Conservation (phyloP, 176 grass and related monocot species). For the Thalia dealbata region DNA sequence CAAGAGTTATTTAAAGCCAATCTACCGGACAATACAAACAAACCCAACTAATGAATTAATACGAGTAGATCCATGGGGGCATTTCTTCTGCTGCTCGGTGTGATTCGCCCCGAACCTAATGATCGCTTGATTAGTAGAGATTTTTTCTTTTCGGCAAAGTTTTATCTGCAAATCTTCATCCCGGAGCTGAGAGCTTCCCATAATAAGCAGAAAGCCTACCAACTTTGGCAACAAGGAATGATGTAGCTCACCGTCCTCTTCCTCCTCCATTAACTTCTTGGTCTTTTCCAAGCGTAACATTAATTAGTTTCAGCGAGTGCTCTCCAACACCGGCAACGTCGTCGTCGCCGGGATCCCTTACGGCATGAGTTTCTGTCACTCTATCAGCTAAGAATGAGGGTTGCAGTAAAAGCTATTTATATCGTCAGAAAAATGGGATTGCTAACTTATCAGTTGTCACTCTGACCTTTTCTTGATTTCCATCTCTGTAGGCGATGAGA, state of each 20-base stretch:
- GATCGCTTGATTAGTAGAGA: too few relatives aligned
- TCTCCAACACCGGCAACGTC: conserved; percentile 72
- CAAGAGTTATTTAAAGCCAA: too few relatives aligned
- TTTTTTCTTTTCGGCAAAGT: too few relatives aligned
- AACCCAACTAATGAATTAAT: too few relatives aligned
- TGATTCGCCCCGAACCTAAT: too few relatives aligned
- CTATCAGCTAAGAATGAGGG: not conserved
- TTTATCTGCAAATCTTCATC: too few relatives aligned
- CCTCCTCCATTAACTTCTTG: conserved; percentile 14
- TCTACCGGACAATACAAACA: too few relatives aligned
- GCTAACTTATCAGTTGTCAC: not conserved
- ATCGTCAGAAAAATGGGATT: not conserved
- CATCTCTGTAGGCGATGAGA: not conserved
- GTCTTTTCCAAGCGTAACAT: conserved; percentile 26
- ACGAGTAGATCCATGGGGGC: too few relatives aligned
- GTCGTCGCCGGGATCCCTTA: conserved; percentile 47
- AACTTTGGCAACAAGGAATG: not conserved
- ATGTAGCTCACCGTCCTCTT: not conserved
- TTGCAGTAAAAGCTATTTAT: too few relatives aligned
- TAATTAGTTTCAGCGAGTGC: conserved; percentile 82
- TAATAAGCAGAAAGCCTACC: not conserved
- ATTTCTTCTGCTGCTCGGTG: too few relatives aligned
- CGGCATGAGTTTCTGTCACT: conserved; percentile 52
- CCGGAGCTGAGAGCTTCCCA: not conserved
- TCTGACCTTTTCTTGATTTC: not conserved